phyloP scores from a whole-genome alignment of 371 early-diverging fungal genomes.

The Mortierella sp. region DNA sequence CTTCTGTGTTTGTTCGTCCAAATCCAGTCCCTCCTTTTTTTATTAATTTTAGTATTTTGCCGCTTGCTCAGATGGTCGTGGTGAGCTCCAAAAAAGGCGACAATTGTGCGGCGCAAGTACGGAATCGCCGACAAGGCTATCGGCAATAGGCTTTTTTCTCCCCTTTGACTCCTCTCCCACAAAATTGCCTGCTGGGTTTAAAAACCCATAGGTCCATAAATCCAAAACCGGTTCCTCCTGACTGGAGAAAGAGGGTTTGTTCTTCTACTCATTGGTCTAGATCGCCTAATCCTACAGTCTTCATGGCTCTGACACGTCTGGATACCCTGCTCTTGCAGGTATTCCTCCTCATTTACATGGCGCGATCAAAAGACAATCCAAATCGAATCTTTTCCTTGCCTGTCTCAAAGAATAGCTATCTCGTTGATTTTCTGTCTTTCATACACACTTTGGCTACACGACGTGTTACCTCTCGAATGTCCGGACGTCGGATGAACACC shows the following conservation, averaged over 20 bases:
- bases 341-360: too few species aligned
- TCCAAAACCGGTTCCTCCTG: conserved; percentile 9
- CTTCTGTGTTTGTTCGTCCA: neutral
- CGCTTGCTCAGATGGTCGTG: neutral
- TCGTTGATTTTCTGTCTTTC: too few species aligned
- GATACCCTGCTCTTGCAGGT: too few species aligned
- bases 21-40: neutral
- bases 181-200: neutral
- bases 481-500: neutral
- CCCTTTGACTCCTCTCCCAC: neutral
- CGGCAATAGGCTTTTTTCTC: neutral
- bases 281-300: too few species aligned
- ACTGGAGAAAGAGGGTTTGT: neutral
- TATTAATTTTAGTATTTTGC: conserved; percentile 8
- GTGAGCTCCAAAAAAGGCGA: conserved; percentile 11
- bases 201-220: neutral
- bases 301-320: too few species aligned
- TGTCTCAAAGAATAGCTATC: too few species aligned
- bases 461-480: neutral
- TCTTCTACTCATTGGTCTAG: too few species aligned
- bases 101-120: conserved; percentile 6
- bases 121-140: neutral
- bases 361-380: too few species aligned
- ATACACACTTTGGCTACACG: neutral
- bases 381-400: too few species aligned